Conservation (phyloP, 352 stramenopile species). For the Phytophthora agathidicida region DNA sequence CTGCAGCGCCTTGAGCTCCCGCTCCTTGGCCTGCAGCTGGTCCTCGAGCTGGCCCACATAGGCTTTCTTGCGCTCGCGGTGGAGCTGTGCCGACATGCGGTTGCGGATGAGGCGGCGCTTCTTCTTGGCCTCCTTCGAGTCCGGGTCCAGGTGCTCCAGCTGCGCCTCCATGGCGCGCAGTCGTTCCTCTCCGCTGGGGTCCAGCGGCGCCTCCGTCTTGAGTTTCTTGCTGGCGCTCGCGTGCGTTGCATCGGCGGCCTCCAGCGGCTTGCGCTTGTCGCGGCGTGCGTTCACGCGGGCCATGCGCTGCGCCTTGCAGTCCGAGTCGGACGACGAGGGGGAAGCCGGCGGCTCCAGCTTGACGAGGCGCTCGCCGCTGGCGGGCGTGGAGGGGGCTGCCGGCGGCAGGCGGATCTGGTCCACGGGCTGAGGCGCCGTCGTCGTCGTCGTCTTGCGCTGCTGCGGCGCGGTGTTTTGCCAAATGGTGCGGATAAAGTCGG, state of each 20-base stretch:
- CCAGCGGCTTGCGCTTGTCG: slow-evolving; percentile 76
- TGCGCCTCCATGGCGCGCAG: slow-evolving; percentile 85
- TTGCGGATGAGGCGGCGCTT: slow-evolving; percentile 89
- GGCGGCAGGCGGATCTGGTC: slow-evolving; percentile 69
- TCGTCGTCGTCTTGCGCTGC: slow-evolving; percentile 28
- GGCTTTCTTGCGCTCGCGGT: slow-evolving; percentile 89
- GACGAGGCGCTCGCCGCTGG: slow-evolving; percentile 50
- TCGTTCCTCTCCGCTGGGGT: slow-evolving; percentile 76
- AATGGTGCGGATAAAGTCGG: slow-evolving; percentile 81
- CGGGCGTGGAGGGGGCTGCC: slow-evolving; percentile 21
- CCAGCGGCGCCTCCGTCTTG: slow-evolving; percentile 67
- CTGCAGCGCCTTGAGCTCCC: slow-evolving; percentile 73
- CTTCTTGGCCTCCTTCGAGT: slow-evolving; percentile 92
- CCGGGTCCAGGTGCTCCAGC: slow-evolving; percentile 80
- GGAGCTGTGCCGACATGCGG: slow-evolving; percentile 88
- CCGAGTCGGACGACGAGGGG: slow-evolving; percentile 5
- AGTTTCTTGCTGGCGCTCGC: slow-evolving; percentile 66
- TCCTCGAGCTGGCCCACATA: slow-evolving; percentile 89
- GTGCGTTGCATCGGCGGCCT: slow-evolving; percentile 5
- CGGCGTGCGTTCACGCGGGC: slow-evolving; percentile 72
- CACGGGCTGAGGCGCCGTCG: slow-evolving; percentile 45
- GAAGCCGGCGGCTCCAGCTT: slow-evolving; percentile 58
- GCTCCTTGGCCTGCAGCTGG: slow-evolving; percentile 83
- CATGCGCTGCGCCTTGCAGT: slow-evolving; percentile 70
- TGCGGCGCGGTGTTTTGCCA: slow-evolving; percentile 39